Evolutionary conservation across 148 eudicot species (phyloP).

Genomic region (Oxyria digyna): DNA sequence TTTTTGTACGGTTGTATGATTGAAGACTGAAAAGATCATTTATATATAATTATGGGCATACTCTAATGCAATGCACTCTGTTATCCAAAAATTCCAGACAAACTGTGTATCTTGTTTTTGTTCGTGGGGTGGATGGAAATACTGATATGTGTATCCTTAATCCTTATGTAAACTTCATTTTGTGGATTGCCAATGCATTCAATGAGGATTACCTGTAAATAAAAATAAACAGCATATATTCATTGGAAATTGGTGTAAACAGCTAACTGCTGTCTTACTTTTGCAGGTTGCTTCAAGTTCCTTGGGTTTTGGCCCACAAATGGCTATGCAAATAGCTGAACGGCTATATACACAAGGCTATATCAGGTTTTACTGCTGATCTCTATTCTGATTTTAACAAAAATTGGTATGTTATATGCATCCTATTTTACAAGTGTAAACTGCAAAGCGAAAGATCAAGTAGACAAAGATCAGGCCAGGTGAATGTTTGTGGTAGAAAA

Average conservation of each 20-base stretch:
- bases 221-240: not conserved
- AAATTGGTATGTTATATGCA: not conserved
- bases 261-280: slow-evolving; percentile 6
- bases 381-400: not conserved
- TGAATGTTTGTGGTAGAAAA: not conserved
- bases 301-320: slow-evolving; percentile 79
- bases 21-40: not conserved
- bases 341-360: slow-evolving; percentile 93
- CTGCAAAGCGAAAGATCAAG: not conserved
- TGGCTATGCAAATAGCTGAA: slow-evolving; percentile 94
- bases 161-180: not conserved
- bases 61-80: not conserved
- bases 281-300: slow-evolving; percentile 93
- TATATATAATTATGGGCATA: not conserved
- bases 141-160: not conserved
- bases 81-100: not conserved
- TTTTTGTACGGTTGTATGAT: not conserved
- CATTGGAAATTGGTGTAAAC: not conserved
- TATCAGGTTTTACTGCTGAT: slow-evolving; percentile 49
- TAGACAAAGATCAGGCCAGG: not conserved
- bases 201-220: not conserved
- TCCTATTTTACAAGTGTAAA: not conserved
- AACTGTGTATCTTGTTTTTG: not conserved
- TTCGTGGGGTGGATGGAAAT: not conserved
- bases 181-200: not conserved